Evolutionary conservation across 1,284 basidiomycete species (phyloP), one percentile per base, ranked within the genome.

Genomic region (Irpex rosettiformis): DNA sequence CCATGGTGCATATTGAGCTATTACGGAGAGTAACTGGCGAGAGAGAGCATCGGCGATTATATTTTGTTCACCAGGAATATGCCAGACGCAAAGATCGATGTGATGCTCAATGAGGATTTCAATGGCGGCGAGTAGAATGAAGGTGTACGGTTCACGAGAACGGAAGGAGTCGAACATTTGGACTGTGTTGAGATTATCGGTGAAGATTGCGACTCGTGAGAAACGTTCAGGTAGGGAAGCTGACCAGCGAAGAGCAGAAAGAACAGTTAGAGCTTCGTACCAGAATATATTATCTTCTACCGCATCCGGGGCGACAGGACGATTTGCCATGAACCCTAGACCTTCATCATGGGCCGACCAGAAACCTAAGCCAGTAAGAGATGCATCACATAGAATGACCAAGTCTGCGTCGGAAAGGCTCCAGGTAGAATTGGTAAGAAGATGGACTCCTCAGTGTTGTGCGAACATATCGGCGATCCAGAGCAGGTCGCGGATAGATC

Each of bases 151-250:
- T 7, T n/a, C 13, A 0, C 68, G 69, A 0, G 13, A 3, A 1
- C 61, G 53, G 3, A 78, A 56, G 0, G 70, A 62, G 54, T 68
- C 61, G 62, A 78, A 79, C 4, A 77, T 70, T 24, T 70, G 57
- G 3, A 75, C 72, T 0, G 69, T 70, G 61, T 74, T 73, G 0
- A 54, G 24, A 58, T 70, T 77, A 59, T 79, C 74, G 1, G 73
- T 64, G 43, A 56, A 69, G 3, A 73, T 63, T 1, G 58, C 57
- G 4, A 71, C n/a, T 4, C 62, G 60, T 5, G 47, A 29, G 1
- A 59, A 57, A 10, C 13, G 52, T 18, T 33, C 28, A 21, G 42
- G 25, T 0, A 60, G 48, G 10, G 56, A 18, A 8, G 42, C 27
- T 5, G 58, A 56, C 40, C 55, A 60, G 0, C 29, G 13, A 1